Conservation (phyloP, 148 eudicot species). For the Suaeda aralocaspica region DNA sequence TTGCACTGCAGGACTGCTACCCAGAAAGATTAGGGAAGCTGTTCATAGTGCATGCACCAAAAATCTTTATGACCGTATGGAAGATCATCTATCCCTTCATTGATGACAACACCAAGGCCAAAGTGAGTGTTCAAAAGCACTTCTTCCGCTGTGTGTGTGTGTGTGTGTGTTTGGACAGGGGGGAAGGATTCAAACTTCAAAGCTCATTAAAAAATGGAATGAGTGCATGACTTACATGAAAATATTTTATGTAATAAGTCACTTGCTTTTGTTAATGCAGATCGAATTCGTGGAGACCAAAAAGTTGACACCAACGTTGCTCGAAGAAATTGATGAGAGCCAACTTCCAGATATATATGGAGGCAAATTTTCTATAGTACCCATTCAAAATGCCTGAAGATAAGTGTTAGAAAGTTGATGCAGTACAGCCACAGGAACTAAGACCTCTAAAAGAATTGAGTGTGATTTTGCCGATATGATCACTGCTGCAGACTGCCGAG, state of each 20-base stretch:
- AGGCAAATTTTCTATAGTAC: constrained; percentile 61
- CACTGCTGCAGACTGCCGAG: too few species aligned
- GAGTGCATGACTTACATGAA: constrained; percentile 1
- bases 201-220: background rate
- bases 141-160: background rate
- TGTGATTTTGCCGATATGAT: background rate
- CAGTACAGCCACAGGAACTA: background rate
- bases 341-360: constrained; percentile 89
- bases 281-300: constrained; percentile 69
- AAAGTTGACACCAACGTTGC: constrained; percentile 50
- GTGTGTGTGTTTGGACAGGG: background rate
- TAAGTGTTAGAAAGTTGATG: too few species aligned
- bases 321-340: constrained; percentile 74
- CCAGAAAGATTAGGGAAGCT: constrained; percentile 89
- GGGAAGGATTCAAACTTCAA: background rate
- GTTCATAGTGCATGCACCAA: constrained; percentile 58
- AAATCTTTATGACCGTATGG: constrained; percentile 67
- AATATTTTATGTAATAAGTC: background rate
- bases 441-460: background rate
- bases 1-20: constrained; percentile 71
- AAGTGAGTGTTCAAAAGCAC: constrained; percentile 36
- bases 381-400: constrained; percentile 45
- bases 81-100: constrained; percentile 78
- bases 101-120: constrained; percentile 67
- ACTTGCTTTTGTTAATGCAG: constrained; percentile 29